Percentiles rank a stretch among this genome's conserved stretches.
Conservation (phyloP, 2,329 filamentous ascomycete genomes). For the Acephala macrosclerotiorum region DNA sequence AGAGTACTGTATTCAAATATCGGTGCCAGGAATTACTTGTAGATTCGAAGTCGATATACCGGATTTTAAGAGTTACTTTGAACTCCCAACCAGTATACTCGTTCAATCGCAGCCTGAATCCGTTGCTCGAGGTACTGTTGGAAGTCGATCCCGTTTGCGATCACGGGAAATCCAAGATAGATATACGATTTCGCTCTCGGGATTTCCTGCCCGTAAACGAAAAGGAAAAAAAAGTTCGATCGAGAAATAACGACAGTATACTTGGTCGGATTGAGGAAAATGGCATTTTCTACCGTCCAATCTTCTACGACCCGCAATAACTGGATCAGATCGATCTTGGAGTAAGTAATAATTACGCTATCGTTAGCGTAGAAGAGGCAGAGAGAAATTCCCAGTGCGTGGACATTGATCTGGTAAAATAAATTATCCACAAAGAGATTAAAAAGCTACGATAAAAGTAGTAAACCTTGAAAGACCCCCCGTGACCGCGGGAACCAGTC, state of each 20-base stretch:
- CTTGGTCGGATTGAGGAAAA: not conserved
- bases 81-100: not conserved
- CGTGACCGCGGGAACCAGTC: conserved; percentile 1
- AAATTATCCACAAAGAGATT: conserved; percentile 13
- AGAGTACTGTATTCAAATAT: conserved; percentile 9
- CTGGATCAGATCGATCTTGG: not conserved
- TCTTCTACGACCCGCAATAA: not conserved
- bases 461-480: conserved; percentile 4
- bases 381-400: not conserved
- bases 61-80: not conserved
- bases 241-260: not conserved
- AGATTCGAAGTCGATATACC: conserved; percentile 1
- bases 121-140: not conserved
- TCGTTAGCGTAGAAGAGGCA: not conserved
- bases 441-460: conserved; percentile 5
- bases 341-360: conserved; percentile 2
- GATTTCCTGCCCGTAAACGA: not conserved
- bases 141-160: conserved; percentile 4
- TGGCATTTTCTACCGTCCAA: not conserved
- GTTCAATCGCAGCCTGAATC: not conserved
- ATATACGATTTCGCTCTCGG: not conserved
- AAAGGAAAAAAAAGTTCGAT: not conserved
- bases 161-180: conserved; percentile 8
- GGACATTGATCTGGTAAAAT: not conserved
- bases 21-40: conserved; percentile 8